Evolutionary conservation across 106 monocot genomes (phyloP), one percentile per base, ranked within the genome.

Genomic region (Dendrobium huoshanense): DNA sequence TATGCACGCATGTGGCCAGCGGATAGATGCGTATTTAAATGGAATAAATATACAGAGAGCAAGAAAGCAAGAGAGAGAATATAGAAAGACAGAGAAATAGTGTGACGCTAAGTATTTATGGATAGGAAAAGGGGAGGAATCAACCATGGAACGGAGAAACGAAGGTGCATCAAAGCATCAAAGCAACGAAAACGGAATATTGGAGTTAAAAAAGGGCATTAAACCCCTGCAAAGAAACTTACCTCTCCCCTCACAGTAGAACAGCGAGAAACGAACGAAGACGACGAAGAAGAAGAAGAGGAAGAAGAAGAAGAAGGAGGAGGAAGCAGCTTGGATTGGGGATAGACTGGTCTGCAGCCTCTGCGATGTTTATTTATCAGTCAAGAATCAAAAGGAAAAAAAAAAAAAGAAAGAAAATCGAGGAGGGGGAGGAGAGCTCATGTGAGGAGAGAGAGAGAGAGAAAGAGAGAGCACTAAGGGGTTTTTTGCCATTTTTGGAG

Each of bases 111-210:
- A 42, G 81, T 51, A 58, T 81, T 75, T 75, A 74, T 54, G 47
- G 22, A 19, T n/a, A 44, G 33, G 77, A 48, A 48, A 56, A 40
- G 73, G 15, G 76, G 25, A 67, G 27, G 80, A 73, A 83, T 72
- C 55, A 83, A 86, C 79, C 25, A 83, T 65, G 73, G 77, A 67
- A 77, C 67, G 48, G 67, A 72, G 79, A 77, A 65, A 87, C 55
- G 70, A 70, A 75, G 40, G 15, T 24, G 8, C 61, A 61, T 61
- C 61, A 75, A 75, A 70, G 70, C 70, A 70, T 37, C n/a, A 83
- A 83, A 70, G 54, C 67, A 72, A 83, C 27, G 44, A 7, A 44
- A 44, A 81, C 45, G 48, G 48, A 76, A 76, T 49, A 76, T 22
- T n/a, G n/a, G 76, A 76, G 27, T 49, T 48, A 15, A 76, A 44